Base-by-base conservation (phyloP, 805 yeast species). In the Starmerella lactis-condensi region DNA sequence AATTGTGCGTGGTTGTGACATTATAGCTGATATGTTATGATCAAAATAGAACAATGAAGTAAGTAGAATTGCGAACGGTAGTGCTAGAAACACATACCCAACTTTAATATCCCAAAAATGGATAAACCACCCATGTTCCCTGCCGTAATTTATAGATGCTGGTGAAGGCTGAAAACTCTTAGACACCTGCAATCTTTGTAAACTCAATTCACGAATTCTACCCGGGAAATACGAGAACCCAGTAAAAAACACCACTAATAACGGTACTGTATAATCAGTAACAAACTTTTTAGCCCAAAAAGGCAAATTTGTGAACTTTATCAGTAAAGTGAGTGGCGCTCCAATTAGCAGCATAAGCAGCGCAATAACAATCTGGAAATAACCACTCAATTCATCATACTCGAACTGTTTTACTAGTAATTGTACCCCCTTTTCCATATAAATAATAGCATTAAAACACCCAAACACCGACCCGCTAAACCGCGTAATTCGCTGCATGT, bases 221-320 rank as follows among this genome's bases (percentile, higher is more conserved):
- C 91, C 91, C 3, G 93, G 93, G 54, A 85, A 82, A 57, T 79
- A 93, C n/a, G 72, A 65, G 43, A 85, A 81, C 1, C 92, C 94
- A 0, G 93, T 74, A 62, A 89, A 89, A 51, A 85, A 85, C 3
- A 89, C 65, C 12, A 89, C 92, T 16, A 73, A 61, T 10, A 72
- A 46, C 1, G 94, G 93, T 2, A 83, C 75, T 1, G 93, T 75
- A 49, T 89, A 85, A 51, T 85, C 98, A 10, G 72, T 67, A 22
- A 89, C 63, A 24, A 82, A 57, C 41, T 75, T 76, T 20, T 96
- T 58, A 3, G 72, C 40, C 36, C 58, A 51, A 39, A 75, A 62
- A n/a, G n/a, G n/a, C n/a, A n/a, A n/a, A n/a, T n/a, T n/a, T n/a
- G n/a, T n/a, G n/a, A n/a, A n/a, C n/a, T n/a, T n/a, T n/a, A n/a